Conservation (phyloP, 129 eudicot species). For the Smallanthus sonchifolius region DNA sequence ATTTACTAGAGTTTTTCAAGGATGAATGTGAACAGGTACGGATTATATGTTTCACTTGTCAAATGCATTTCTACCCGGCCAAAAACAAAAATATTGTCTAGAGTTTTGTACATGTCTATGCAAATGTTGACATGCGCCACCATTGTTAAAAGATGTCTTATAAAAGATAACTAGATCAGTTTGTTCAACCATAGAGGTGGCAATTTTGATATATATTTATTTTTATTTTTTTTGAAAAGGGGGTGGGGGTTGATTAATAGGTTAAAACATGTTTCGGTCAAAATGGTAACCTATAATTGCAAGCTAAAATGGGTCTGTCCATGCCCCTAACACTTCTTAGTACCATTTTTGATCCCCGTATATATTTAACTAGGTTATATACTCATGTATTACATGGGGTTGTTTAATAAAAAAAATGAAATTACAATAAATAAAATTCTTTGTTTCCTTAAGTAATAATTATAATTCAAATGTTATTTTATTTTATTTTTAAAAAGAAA, state of each 20-base stretch:
- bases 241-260: background rate
- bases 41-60: background rate
- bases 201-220: background rate
- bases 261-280: background rate
- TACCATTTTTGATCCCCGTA: background rate
- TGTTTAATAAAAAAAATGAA: too few species aligned
- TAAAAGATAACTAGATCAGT: background rate
- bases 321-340: background rate
- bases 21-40: slow-evolving; percentile 93
- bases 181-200: background rate
- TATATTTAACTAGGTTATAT: too few species aligned
- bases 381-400: too few species aligned
- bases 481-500: too few species aligned
- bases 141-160: background rate
- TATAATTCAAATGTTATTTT: too few species aligned
- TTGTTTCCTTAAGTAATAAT: too few species aligned
- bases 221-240: background rate
- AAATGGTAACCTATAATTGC: background rate
- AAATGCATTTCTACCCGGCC: background rate
- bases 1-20: slow-evolving; percentile 77
- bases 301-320: background rate
- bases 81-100: background rate
- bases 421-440: too few species aligned
- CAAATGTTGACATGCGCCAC: background rate
- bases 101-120: background rate